Evolutionary conservation across 371 early-diverging fungal genomes (phyloP).

Genomic region (Mortierella sp.): DNA sequence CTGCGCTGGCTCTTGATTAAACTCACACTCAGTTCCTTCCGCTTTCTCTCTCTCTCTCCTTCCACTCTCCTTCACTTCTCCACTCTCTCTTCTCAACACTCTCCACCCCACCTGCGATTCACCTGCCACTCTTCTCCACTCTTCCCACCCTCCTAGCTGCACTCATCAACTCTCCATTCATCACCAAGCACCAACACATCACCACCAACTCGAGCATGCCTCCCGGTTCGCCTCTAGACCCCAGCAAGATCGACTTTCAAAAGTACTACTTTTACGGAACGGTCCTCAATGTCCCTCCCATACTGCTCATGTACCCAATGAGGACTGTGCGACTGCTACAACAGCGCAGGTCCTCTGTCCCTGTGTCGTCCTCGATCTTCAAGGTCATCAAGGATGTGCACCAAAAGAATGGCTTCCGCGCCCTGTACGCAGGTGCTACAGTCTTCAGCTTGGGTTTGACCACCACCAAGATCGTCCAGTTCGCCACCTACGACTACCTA

Average conservation of each 20-base stretch:
- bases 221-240: constrained; percentile 21
- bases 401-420: constrained; percentile 42
- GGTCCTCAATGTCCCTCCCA: constrained; percentile 49
- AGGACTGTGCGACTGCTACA: constrained; percentile 51
- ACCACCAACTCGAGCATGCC: constrained; percentile 24
- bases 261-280: constrained; percentile 51
- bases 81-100: not conserved
- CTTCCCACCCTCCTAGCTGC: not conserved
- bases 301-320: constrained; percentile 51
- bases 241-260: constrained; percentile 43
- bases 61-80: not conserved
- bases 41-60: constrained; percentile 1
- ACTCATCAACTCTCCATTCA: constrained; percentile 3
- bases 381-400: constrained; percentile 45
- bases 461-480: constrained; percentile 49
- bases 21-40: not conserved
- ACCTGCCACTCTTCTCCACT: not conserved
- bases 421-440: constrained; percentile 46
- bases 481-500: constrained; percentile 51
- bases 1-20: not conserved
- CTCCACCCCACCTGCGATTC: not conserved
- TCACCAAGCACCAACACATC: not conserved
- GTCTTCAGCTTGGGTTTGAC: constrained; percentile 46
- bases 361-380: constrained; percentile 52
- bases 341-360: constrained; percentile 42